These are phyloP conservation scores for Cicer bijugum DNA, from an alignment of 306 rosid genomes.

Conservation along the genomic window DNA sequence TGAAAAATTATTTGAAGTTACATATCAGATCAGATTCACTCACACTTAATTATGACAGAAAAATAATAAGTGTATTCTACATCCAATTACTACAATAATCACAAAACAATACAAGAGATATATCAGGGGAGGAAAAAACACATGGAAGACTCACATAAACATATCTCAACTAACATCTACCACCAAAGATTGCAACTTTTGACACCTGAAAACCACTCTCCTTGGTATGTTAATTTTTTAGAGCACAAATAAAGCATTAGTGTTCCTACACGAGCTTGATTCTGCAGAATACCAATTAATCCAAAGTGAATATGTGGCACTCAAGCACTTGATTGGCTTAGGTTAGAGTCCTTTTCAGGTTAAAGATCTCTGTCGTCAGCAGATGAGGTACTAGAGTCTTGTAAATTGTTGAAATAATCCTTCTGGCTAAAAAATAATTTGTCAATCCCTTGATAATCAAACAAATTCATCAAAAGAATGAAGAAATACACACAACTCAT, in stretches of 20 bases:
- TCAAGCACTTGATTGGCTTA: conserved; percentile 65
- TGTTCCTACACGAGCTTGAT: conserved; percentile 53
- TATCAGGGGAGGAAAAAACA: conserved; percentile 46
- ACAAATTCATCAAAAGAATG: not conserved
- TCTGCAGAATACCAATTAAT: conserved; percentile 44
- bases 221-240: conserved; percentile 45
- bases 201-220: conserved; percentile 27
- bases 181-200: conserved; percentile 41
- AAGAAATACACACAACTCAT: not conserved
- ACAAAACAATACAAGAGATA: conserved; percentile 55
- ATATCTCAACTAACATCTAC: conserved; percentile 52
- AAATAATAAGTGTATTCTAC: conserved; percentile 55
- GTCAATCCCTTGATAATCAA: not conserved
- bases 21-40: conserved; percentile 50
- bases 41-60: conserved; percentile 45
- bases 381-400: conserved; percentile 59
- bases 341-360: conserved; percentile 69
- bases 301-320: conserved; percentile 40
- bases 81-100: conserved; percentile 57
- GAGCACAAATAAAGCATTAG: conserved; percentile 59
- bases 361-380: conserved; percentile 61
- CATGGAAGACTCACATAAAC: conserved; percentile 47
- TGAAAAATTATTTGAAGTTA: conserved; percentile 31
- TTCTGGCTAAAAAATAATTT: not conserved
- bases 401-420: conserved; percentile 44